Percentiles rank a stretch among this genome's conserved stretches.
Conservation (phyloP, 768 basidiomycete species). For the Tricholoma sp. region DNA sequence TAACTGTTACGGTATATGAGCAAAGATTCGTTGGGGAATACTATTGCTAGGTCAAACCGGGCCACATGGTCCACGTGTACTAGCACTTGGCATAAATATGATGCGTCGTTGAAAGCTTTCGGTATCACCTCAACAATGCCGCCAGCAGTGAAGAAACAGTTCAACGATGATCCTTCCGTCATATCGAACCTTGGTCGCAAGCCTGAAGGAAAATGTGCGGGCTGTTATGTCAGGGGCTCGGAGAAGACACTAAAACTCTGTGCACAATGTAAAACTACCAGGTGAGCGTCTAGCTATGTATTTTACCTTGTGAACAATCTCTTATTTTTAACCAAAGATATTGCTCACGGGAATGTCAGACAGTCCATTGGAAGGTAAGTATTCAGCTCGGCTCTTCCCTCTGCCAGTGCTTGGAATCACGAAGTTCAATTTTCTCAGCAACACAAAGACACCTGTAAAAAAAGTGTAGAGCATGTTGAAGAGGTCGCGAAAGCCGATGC, state of each 20-base stretch:
- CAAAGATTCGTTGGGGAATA: too few relatives aligned
- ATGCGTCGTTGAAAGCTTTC: too few relatives aligned
- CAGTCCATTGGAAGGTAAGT: conserved; percentile 12
- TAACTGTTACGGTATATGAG: too few relatives aligned
- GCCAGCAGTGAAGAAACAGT: background rate
- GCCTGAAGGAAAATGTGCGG: background rate
- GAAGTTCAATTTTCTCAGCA: conserved; percentile 3
- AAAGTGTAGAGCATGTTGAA: conserved; percentile 5
- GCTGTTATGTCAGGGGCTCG: background rate
- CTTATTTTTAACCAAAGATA: conserved; percentile 6
- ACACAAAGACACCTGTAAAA: conserved; percentile 11
- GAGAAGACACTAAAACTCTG: background rate
- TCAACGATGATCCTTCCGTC: background rate
- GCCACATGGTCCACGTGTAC: background rate
- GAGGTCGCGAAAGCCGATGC: conserved; percentile 5
- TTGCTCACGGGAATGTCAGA: conserved; percentile 14
- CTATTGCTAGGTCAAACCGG: too few relatives aligned
- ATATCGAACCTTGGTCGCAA: background rate
- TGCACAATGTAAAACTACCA: background rate
- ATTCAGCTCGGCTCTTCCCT: background rate
- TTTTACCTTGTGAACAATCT: background rate
- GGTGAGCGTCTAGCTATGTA: background rate
- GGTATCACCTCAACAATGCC: background rate
- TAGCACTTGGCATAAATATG: too few relatives aligned
- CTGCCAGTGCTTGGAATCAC: background rate